Percentiles rank a stretch among this genome's conserved stretches.
phyloP scores from a whole-genome alignment of 176 grass and related monocot species.

The Hyparrhenia diplandra region DNA sequence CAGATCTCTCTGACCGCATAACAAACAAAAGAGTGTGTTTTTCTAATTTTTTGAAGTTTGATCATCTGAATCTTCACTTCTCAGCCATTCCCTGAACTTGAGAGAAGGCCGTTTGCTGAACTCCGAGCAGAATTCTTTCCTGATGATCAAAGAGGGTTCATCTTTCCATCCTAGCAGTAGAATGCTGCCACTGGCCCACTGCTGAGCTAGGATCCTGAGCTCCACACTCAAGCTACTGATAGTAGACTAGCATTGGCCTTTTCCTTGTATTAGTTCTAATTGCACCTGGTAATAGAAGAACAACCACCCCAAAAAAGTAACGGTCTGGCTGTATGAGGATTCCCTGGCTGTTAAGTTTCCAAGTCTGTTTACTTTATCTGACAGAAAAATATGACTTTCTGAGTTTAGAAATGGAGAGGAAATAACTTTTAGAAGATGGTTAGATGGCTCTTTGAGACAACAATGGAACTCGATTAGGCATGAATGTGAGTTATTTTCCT shows the following conservation, averaged over 20 bases:
- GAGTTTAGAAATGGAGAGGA: too few relatives aligned
- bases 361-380: too few relatives aligned
- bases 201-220: conserved; percentile 13
- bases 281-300: background rate
- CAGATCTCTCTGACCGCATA: background rate
- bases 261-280: background rate
- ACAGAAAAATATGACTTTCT: too few relatives aligned
- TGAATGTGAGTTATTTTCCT: too few relatives aligned
- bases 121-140: background rate
- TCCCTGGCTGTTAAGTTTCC: too few relatives aligned
- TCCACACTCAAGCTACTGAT: conserved; percentile 38
- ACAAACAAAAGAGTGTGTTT: background rate
- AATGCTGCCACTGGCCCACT: too few relatives aligned
- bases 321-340: too few relatives aligned
- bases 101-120: conserved; percentile 18
- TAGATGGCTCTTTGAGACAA: too few relatives aligned
- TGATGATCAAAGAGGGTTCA: conserved; percentile 23
- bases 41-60: background rate
- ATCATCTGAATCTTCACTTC: conserved; percentile 39
- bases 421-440: too few relatives aligned
- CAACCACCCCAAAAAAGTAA: background rate
- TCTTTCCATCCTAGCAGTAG: conserved; percentile 42
- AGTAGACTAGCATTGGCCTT: background rate
- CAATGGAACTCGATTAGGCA: too few relatives aligned
- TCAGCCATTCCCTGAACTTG: conserved; percentile 25